phyloP scores from a whole-genome alignment of 1,139 yeast species.

The Pneumocystis jirovecii region DNA sequence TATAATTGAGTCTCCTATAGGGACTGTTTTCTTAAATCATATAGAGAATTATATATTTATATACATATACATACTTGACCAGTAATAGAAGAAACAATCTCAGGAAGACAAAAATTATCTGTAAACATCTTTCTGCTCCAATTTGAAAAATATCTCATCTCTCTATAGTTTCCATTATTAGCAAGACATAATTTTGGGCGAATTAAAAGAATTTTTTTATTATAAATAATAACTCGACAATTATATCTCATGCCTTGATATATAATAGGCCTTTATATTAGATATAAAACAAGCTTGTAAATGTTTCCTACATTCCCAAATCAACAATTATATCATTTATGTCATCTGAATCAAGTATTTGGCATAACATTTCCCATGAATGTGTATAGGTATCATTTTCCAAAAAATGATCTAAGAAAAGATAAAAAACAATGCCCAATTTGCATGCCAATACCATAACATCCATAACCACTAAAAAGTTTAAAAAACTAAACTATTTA shows the following conservation, averaged over 20 bases:
- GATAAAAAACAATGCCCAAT: neutral
- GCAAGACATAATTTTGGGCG: slow-evolving; percentile 89
- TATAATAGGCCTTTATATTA: slow-evolving; percentile 40
- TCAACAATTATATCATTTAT: slow-evolving; percentile 71
- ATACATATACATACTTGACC: slow-evolving; percentile 31
- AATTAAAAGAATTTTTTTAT: slow-evolving; percentile 65
- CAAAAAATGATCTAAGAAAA: slow-evolving; percentile 57
- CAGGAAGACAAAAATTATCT: slow-evolving; percentile 61
- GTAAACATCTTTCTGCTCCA: slow-evolving; percentile 69
- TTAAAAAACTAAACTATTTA: neutral
- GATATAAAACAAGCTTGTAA: neutral
- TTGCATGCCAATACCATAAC: slow-evolving; percentile 29
- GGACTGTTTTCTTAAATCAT: slow-evolving; percentile 29
- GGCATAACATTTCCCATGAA: slow-evolving; percentile 85
- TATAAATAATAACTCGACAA: slow-evolving; percentile 69
- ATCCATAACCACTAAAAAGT: slow-evolving; percentile 42
- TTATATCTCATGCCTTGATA: slow-evolving; percentile 82
- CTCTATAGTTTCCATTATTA: slow-evolving; percentile 94
- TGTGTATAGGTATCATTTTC: slow-evolving; percentile 82
- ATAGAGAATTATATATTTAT: neutral
- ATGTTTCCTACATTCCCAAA: slow-evolving; percentile 47
- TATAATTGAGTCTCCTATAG: slow-evolving; percentile 81
- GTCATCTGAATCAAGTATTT: slow-evolving; percentile 48
- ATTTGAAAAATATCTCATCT: slow-evolving; percentile 91
- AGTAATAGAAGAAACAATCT: slow-evolving; percentile 40